Percentiles rank a stretch among this genome's conserved stretches.
Conservation (phyloP, 23 red algal genomes). For the Rhodosorus marinus region DNA sequence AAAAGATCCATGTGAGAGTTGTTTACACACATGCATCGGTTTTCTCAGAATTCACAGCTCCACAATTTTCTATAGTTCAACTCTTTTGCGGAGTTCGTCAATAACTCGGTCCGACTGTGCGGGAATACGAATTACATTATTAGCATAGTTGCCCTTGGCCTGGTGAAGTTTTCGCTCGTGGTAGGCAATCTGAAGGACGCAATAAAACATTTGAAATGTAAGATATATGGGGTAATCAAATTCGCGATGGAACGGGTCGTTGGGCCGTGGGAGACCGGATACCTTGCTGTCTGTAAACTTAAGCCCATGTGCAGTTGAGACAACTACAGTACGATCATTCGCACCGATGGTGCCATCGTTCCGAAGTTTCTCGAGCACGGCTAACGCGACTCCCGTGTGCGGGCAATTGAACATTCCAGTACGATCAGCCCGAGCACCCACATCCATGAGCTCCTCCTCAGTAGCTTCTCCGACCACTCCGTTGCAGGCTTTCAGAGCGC, state of each 20-base stretch:
- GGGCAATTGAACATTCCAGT: conserved; percentile 99
- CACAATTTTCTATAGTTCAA: conserved; percentile 3
- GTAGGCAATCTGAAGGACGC: no score
- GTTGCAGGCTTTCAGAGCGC: conserved; percentile 47
- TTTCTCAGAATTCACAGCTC: not conserved
- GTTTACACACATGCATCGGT: no score
- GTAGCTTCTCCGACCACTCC: conserved; percentile 89
- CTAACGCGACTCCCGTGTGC: conserved; percentile 95
- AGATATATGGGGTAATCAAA: no score
- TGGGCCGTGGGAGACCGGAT: no score
- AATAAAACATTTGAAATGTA: no score
- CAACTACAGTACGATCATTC: conserved; percentile 73
- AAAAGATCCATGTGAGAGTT: no score
- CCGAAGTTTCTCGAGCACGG: conserved; percentile 78
- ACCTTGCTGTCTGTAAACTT: conserved; percentile 97
- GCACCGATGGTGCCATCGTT: conserved; percentile 39
- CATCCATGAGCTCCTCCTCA: conserved; percentile 97
- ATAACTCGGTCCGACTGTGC: conserved; percentile 61
- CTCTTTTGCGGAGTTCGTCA: conserved; percentile 53
- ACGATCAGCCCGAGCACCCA: conserved; percentile 61
- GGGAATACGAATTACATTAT: conserved; percentile 63
- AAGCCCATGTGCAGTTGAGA: conserved; percentile 92
- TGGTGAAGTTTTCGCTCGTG: conserved; percentile 93
- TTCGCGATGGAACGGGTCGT: no score
- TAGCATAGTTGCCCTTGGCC: conserved; percentile 42